phyloP scores from a whole-genome alignment of 176 grass and related monocot species.

The Oryza officinalis region DNA sequence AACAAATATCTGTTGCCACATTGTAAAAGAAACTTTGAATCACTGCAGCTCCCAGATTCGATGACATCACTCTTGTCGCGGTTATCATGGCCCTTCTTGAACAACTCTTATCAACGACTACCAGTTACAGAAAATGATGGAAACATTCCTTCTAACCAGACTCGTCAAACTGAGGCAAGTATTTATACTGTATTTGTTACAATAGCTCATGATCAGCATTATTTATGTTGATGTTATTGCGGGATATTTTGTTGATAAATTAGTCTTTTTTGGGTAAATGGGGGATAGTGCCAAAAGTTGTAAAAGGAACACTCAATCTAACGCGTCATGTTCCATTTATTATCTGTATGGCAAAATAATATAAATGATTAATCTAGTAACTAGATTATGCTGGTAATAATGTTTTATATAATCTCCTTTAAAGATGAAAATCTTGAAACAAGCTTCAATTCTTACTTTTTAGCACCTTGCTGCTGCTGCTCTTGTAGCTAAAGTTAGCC shows the following conservation, averaged over 20 bases:
- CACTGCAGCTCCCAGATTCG: constrained; percentile 67
- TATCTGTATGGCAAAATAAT: not conserved
- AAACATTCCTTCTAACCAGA: constrained; percentile 35
- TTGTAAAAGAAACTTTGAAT: constrained; percentile 22
- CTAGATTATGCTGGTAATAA: not conserved
- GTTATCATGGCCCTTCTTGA: constrained; percentile 49
- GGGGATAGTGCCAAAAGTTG: not conserved
- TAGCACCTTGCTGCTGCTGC: not conserved
- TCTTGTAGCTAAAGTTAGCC: constrained; percentile 2
- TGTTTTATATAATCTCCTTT: not conserved
- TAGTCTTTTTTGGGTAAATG: not conserved
- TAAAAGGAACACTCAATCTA: not conserved
- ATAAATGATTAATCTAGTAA: not conserved
- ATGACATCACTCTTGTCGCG: constrained; percentile 49
- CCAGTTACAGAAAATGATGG: constrained; percentile 47
- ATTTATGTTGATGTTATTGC: not conserved
- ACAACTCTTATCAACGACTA: constrained; percentile 57
- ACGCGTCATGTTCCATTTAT: not conserved
- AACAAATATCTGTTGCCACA: not conserved
- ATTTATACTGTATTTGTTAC: not conserved
- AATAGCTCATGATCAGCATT: not conserved
- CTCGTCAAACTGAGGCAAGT: constrained; percentile 62
- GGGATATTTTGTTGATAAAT: not conserved
- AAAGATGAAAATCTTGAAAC: not conserved
- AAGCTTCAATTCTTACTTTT: not conserved